Evolutionary conservation across 257 asterid species (phyloP), one percentile per base, ranked within the genome.

Genomic region (Solanum raphanifolium): DNA sequence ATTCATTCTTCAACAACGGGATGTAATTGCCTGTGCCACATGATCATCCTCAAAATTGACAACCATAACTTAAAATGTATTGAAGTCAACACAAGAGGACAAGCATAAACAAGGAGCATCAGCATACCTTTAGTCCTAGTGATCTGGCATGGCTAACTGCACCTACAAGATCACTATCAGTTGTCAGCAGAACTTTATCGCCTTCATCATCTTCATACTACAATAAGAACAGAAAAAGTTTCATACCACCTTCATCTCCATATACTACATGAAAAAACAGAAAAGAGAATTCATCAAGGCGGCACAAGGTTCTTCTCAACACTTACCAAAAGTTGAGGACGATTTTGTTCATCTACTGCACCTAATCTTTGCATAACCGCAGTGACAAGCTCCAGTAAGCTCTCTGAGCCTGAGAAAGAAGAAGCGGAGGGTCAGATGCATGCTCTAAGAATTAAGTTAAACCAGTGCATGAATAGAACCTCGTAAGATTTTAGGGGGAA

Each of bases 191-290:
- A 78, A 97, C 98, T 90, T 92, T 97, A 88, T 97, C 98, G 39
- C 98, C 98, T 92, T 97, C 98, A 52, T 97, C 99, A 86, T 97
- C 98, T 92, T 95, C 99, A 89, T 97, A 97, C 98, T 97, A 74
- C 71, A 86, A 87, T 81, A 83, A 21, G 72, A 86, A 43, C 25
- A n/a, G 36, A 87, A 83, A 32, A 88, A 83, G 87, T 20, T 81
- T 18, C 69, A 81, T 16, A 81, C 35, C 68, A 29, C 27, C 41
- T 46, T 46, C 68, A 81, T 46, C 69, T 81, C 43, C 87, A 84
- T 84, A 87, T 72, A 83, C 62, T 68, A 76, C 83, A 46, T 18
- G 68, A 23, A 60, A 72, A 73, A 83, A 36, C 18, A 35, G 84
- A 86, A 72, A 9, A 20, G 9, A 5, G 36, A 85, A 23, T 39